These are phyloP conservation scores for Debaryomyces sp. DNA, from an alignment of 1,139 yeast species.

Conservation along the genomic window DNA sequence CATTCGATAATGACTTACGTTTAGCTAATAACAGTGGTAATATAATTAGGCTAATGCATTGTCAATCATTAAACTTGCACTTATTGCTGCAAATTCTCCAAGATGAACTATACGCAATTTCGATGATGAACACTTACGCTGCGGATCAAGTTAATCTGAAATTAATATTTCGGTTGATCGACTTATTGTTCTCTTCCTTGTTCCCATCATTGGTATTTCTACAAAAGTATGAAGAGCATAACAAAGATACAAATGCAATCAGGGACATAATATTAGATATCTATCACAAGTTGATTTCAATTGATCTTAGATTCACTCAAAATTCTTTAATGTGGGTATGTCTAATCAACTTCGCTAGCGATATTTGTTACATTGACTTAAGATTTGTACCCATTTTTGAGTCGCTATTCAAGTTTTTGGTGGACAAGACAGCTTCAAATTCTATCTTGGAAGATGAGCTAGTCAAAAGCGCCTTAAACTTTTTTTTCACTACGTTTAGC, in stretches of 20 bases:
- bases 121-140: conserved; percentile 13
- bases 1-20: conserved; percentile 12
- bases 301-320: conserved; percentile 11
- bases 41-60: conserved; percentile 10
- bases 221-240: conserved; percentile 5
- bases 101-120: conserved; percentile 21
- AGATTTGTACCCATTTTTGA: conserved; percentile 22
- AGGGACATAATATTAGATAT: conserved; percentile 10
- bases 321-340: conserved; percentile 28
- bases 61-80: conserved; percentile 14
- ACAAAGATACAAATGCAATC: conserved; percentile 5
- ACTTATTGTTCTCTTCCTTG: conserved; percentile 21
- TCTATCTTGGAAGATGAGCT: conserved; percentile 19
- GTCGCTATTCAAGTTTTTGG: conserved; percentile 22
- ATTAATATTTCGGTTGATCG: conserved; percentile 17
- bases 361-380: conserved; percentile 32
- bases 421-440: conserved; percentile 11
- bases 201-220: conserved; percentile 16
- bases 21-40: conserved; percentile 7
- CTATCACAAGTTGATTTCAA: conserved; percentile 13
- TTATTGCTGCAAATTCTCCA: conserved; percentile 13
- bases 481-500: conserved; percentile 26
- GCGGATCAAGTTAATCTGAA: conserved; percentile 15
- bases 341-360: conserved; percentile 32
- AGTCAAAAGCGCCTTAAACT: conserved; percentile 27